Evolutionary conservation across 1,139 yeast genomes (phyloP), one percentile per base, ranked within the genome.

Genomic region (Pichia sp.): DNA sequence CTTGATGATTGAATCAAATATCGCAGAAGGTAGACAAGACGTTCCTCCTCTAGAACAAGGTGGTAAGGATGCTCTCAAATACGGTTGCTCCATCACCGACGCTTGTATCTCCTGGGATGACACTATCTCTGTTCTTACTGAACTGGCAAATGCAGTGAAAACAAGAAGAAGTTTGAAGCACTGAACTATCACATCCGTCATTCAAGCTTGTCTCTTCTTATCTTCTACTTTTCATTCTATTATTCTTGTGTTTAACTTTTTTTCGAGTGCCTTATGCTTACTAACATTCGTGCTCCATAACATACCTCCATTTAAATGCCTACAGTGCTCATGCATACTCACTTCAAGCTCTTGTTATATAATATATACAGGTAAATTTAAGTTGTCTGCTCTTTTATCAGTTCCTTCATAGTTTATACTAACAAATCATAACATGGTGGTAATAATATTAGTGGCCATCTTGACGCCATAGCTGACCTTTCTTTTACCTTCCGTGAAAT

Each of bases 1-100:
- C 47, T 77, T 91, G 47, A 91, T 91, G 98, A 87, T 91, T 56
- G 98, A 91, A 66, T 82, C 94, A 39, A 84, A 88, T 59, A 68
- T 91, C 49, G 75, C 67, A 38, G 97, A 84, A 59, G 98, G 98
- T 38, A 80, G 93, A 66, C 98, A 91, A 64, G 81, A 84, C 52
- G 88, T 88, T 42, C 84, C 86, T 31, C 76, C 84, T 32, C 67
- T 65, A 27, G 46, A 42, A 32, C 62, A 76, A 44, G 85, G 80
- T 43, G 94, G 93, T 34, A 81, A 81, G 58, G 74, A 72, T 44
- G 72, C 68, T 34, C 71, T 88, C 60, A 74, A 79, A 52, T 88
- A 91, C 63, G 97, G 97, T 40, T 84, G 91, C 50, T 84, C 95
- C 33, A 88, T 91, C 54, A 91, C 98, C 25, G 97, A 91, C 62